phyloP scores from a whole-genome alignment of 2,329 filamentous ascomycete genomes.

The Cladophialophora yegresii region DNA sequence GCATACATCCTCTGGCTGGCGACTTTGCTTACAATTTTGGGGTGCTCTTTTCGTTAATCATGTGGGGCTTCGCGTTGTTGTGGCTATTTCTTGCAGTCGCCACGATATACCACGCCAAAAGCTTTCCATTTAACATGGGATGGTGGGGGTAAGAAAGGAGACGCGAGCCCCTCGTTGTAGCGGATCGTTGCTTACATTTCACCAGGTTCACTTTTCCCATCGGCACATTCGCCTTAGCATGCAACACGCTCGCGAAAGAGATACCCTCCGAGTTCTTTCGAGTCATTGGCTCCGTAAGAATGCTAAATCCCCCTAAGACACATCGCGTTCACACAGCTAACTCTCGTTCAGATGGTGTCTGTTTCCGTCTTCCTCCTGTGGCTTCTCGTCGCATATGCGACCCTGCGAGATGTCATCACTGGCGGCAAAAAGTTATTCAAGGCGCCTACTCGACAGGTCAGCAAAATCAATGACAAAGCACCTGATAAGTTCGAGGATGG shows the following conservation, averaged over 20 bases:
- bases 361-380: conserved; percentile 55
- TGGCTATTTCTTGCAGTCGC: conserved; percentile 46
- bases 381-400: conserved; percentile 57
- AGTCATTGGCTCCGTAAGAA: conserved; percentile 55
- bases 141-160: conserved; percentile 54
- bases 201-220: conserved; percentile 57
- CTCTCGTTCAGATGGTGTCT: conserved; percentile 44
- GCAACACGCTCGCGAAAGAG: conserved; percentile 48
- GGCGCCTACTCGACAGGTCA: background rate
- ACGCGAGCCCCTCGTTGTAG: background rate
- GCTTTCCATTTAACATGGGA: conserved; percentile 63
- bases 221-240: conserved; percentile 56
- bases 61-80: conserved; percentile 45
- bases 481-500: conserved; percentile 8
- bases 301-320: background rate
- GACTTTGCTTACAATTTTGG: conserved; percentile 41
- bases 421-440: conserved; percentile 24
- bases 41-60: conserved; percentile 41
- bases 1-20: conserved; percentile 37
- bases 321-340: background rate
- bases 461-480: background rate
- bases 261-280: conserved; percentile 59
- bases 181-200: conserved; percentile 4
- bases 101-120: conserved; percentile 40
- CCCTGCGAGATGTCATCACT: conserved; percentile 43